phyloP scores from a whole-genome alignment of 257 asterid genomes.

The Dorcoceras hygrometricum region DNA sequence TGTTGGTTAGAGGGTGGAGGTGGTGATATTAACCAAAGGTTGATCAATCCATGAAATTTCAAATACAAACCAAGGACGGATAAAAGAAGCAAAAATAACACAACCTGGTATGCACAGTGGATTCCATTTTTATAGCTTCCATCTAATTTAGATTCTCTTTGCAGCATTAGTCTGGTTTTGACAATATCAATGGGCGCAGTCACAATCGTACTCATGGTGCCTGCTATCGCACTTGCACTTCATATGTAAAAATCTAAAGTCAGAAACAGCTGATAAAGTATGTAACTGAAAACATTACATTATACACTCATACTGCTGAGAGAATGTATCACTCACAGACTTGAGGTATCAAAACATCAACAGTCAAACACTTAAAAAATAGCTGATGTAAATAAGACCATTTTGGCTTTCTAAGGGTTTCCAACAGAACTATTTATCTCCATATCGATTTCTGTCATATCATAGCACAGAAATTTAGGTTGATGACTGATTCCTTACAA shows the following conservation, averaged over 20 bases:
- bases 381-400: background rate
- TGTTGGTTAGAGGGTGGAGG: conserved; percentile 2
- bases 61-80: conserved; percentile 7
- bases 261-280: conserved; percentile 23
- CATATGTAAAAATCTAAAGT: conserved; percentile 33
- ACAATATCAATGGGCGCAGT: conserved; percentile 93
- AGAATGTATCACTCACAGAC: background rate
- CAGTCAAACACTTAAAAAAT: background rate
- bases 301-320: conserved; percentile 5
- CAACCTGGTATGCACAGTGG: conserved; percentile 92
- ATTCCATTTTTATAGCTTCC: conserved; percentile 76
- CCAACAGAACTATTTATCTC: conserved; percentile 4
- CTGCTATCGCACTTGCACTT: conserved; percentile 88
- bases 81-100: conserved; percentile 24
- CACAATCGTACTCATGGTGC: conserved; percentile 74
- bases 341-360: background rate
- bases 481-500: background rate
- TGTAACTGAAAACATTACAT: no score
- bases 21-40: conserved; percentile 9
- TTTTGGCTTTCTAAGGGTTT: conserved; percentile 10
- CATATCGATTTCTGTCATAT: background rate
- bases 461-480: background rate
- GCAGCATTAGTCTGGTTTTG: conserved; percentile 97
- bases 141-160: conserved; percentile 54
- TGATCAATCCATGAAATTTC: background rate